phyloP scores from a whole-genome alignment of 805 yeast species.

The Clavispora santaluciae region DNA sequence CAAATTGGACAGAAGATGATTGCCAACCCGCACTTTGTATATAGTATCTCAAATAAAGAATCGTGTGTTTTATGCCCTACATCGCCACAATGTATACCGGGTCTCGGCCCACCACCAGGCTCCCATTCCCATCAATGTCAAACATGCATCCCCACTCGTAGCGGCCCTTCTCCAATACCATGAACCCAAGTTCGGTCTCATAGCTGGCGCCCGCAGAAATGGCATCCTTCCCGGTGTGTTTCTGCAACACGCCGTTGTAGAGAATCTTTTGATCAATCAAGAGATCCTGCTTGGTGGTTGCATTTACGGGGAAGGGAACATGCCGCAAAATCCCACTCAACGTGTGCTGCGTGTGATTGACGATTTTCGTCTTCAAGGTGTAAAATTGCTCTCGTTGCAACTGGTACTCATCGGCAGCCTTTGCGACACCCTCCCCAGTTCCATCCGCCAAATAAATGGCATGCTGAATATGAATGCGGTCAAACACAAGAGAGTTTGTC shows the following conservation, averaged over 20 bases:
- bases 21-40: background rate
- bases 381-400: conserved; percentile 43
- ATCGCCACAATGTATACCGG: conserved; percentile 25
- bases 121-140: conserved; percentile 20
- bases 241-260: conserved; percentile 70
- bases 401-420: conserved; percentile 7
- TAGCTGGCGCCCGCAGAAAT: conserved; percentile 40
- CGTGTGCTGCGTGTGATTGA: conserved; percentile 40
- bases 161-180: conserved; percentile 70
- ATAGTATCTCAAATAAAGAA: background rate
- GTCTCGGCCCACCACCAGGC: conserved; percentile 23
- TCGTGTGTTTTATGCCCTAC: background rate
- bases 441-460: conserved; percentile 11
- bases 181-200: conserved; percentile 48
- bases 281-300: conserved; percentile 10
- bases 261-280: conserved; percentile 53
- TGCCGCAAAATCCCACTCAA: conserved; percentile 59
- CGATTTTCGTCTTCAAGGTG: conserved; percentile 44
- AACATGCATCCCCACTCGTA: conserved; percentile 67
- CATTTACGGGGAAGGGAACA: conserved; percentile 38
- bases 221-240: conserved; percentile 35
- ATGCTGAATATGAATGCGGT: conserved; percentile 42
- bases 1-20: conserved; percentile 22
- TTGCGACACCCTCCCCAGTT: conserved; percentile 6
- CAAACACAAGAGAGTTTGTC: conserved; percentile 51